Percentiles rank a stretch among this genome's conserved stretches.
These are phyloP conservation scores for Termitomyces sp. DNA, from an alignment of 768 basidiomycete species.

Conservation along the genomic window DNA sequence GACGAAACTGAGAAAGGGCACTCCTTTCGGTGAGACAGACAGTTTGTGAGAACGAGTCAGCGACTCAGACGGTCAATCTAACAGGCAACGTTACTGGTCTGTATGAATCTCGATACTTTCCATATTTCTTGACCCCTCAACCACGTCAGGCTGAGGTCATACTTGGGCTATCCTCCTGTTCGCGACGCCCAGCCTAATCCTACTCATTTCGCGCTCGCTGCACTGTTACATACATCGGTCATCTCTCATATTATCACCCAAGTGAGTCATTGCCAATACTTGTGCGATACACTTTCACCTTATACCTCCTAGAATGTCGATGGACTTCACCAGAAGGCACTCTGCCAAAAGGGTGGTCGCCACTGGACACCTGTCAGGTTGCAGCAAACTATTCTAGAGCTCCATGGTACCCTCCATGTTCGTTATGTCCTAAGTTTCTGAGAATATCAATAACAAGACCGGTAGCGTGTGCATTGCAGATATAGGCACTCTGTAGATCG, in stretches of 20 bases:
- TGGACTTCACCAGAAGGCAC: conserved; percentile 83
- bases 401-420: conserved; percentile 88
- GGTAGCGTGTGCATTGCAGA: conserved; percentile 73
- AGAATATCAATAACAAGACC: not conserved
- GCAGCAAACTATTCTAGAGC: conserved; percentile 56
- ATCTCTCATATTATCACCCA: conserved; percentile 71
- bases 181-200: conserved; percentile 82
- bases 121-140: conserved; percentile 3
- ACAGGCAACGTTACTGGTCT: conserved; percentile 81
- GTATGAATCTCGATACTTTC: conserved; percentile 5
- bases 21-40: conserved; percentile 53
- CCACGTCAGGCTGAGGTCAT: conserved; percentile 55
- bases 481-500: conserved; percentile 66
- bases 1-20: conserved; percentile 65
- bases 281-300: conserved; percentile 12
- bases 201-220: conserved; percentile 83
- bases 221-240: conserved; percentile 64
- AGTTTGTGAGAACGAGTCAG: not conserved
- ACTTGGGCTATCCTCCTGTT: conserved; percentile 83
- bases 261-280: conserved; percentile 27
- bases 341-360: conserved; percentile 26
- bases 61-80: not conserved
- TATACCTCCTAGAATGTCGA: conserved; percentile 68
- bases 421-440: not conserved
- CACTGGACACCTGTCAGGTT: conserved; percentile 32